Evolutionary conservation across 768 basidiomycete species (phyloP).

Genomic region (Boletus fagicola): DNA sequence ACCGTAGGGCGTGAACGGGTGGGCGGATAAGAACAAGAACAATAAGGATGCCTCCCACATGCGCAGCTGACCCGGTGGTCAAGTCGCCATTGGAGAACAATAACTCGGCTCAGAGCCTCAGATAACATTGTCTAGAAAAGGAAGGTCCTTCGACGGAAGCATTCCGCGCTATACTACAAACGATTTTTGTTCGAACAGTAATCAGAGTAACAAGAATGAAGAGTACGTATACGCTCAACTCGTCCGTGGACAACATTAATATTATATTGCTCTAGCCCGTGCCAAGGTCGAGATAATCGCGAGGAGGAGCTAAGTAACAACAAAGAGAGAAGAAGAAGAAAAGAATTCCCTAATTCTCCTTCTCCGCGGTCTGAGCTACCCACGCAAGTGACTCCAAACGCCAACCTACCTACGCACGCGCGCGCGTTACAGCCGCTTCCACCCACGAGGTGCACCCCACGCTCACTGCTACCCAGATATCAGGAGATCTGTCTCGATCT

Average conservation of each 20-base stretch:
- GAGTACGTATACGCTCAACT: background rate
- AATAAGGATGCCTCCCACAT: slow-evolving; percentile 17
- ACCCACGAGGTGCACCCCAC: background rate
- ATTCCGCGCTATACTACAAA: background rate
- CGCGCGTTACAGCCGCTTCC: background rate
- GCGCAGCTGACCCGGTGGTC: background rate
- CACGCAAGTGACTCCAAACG: background rate
- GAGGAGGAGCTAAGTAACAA: background rate
- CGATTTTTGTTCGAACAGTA: background rate
- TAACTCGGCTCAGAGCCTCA: background rate
- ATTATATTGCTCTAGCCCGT: background rate
- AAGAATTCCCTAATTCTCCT: background rate
- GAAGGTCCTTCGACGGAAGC: slow-evolving; percentile 7
- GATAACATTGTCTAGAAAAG: slow-evolving; percentile 27
- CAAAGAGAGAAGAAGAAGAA: slow-evolving; percentile 1
- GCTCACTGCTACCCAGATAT: background rate
- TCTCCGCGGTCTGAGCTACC: slow-evolving; percentile 1
- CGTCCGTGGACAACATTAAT: background rate
- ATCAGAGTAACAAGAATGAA: background rate
- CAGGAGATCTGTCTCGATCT: background rate
- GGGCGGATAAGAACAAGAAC: slow-evolving; percentile 24
- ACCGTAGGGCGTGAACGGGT: background rate
- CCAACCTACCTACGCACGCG: background rate
- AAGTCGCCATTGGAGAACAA: slow-evolving; percentile 14
- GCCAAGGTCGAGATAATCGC: background rate